Conservation (phyloP, 345 rosid genomes). For the Citrus reticulata region DNA sequence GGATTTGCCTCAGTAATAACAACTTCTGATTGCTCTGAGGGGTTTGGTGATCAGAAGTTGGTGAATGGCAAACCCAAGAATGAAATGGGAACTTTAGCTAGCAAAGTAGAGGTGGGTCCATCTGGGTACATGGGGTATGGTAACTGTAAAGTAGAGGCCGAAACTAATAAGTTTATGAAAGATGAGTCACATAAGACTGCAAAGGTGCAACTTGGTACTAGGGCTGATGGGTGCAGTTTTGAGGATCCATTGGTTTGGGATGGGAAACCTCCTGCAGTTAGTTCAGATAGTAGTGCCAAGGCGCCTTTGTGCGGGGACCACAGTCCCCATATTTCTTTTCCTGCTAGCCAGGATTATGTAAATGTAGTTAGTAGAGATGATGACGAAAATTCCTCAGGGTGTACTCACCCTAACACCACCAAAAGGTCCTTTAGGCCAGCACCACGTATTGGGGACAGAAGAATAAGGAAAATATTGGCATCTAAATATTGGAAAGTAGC, state of each 20-base stretch:
- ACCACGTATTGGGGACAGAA: constrained; percentile 77
- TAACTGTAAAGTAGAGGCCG: constrained; percentile 35
- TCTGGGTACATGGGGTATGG: constrained; percentile 26
- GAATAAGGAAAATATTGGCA: constrained; percentile 84
- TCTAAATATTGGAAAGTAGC: constrained; percentile 69
- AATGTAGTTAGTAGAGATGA: constrained; percentile 76
- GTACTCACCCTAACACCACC: constrained; percentile 52
- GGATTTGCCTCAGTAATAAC: constrained; percentile 42
- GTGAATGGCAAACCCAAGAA: constrained; percentile 34
- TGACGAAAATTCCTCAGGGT: constrained; percentile 81
- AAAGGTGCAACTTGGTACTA: constrained; percentile 22
- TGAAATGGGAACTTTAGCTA: constrained; percentile 37
- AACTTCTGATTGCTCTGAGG: constrained; percentile 45
- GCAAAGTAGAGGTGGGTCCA: constrained; percentile 33
- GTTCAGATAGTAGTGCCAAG: constrained; percentile 48
- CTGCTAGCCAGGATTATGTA: constrained; percentile 48
- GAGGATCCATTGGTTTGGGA: constrained; percentile 49
- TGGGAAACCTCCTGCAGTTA: constrained; percentile 53
- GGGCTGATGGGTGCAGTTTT: constrained; percentile 30
- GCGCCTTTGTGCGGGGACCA: constrained; percentile 29
- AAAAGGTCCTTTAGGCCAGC: constrained; percentile 58
- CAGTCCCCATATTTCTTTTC: constrained; percentile 32
- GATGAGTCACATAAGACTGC: constrained; percentile 26
- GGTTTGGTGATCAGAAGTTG: constrained; percentile 36
- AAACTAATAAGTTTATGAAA: constrained; percentile 30